Evolutionary conservation across 768 basidiomycete species (phyloP).

Genomic region (Phaffia tasmanica): DNA sequence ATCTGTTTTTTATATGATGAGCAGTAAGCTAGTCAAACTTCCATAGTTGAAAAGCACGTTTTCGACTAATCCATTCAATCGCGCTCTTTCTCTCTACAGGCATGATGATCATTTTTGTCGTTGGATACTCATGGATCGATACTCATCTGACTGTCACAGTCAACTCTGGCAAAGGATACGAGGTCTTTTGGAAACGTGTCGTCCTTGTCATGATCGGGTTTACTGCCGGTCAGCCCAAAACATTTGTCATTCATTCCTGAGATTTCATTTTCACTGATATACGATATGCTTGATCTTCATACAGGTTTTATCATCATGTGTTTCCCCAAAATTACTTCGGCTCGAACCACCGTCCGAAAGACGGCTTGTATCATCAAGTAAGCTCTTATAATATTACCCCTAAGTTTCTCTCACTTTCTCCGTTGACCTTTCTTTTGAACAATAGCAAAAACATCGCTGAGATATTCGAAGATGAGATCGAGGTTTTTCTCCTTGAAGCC

Average conservation of each 20-base stretch:
- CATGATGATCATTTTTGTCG: conserved; percentile 43
- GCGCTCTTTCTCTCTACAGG: conserved; percentile 7
- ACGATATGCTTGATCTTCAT: background rate
- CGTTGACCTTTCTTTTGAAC: conserved; percentile 36
- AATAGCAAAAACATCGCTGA: conserved; percentile 40
- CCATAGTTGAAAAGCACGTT: too few relatives aligned
- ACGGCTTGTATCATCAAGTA: conserved; percentile 1
- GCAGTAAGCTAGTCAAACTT: too few relatives aligned
- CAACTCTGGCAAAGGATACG: conserved; percentile 48
- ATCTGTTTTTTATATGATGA: conserved; percentile 35
- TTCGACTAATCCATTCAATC: too few relatives aligned
- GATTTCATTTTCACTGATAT: too few relatives aligned
- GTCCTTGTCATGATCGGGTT: conserved; percentile 42
- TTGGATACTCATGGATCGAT: conserved; percentile 54
- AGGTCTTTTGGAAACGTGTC: conserved; percentile 47
- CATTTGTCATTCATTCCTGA: conserved; percentile 35
- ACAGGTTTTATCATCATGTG: background rate
- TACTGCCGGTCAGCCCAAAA: conserved; percentile 44
- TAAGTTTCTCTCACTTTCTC: conserved; percentile 32
- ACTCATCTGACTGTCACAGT: conserved; percentile 43
- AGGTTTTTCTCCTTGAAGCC: conserved; percentile 41
- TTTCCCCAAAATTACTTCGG: conserved; percentile 16
- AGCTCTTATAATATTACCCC: too few relatives aligned
- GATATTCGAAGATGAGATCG: conserved; percentile 39
- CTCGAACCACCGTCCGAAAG: conserved; percentile 15